phyloP scores from a whole-genome alignment of 2,329 filamentous ascomycete genomes.

The Neonectria ditissima region DNA sequence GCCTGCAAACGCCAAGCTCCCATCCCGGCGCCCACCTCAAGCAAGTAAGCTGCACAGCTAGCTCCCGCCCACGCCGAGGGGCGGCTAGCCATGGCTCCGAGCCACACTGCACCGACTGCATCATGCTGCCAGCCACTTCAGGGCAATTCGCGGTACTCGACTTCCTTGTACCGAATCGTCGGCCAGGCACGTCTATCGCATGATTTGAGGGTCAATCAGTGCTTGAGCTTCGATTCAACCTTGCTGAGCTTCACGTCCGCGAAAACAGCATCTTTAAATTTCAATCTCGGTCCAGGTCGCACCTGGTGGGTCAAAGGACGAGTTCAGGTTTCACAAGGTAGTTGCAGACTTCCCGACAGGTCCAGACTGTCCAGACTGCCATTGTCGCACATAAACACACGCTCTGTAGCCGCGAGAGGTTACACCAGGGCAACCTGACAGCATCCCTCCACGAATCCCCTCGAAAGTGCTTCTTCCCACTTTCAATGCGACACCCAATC shows the following conservation, averaged over 20 bases:
- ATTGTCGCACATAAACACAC: conserved; percentile 9
- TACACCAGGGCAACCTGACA: conserved; percentile 23
- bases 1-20: neutral
- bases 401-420: conserved; percentile 17
- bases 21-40: conserved; percentile 1
- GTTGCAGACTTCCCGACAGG: conserved; percentile 14
- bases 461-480: conserved; percentile 13
- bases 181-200: conserved; percentile 6
- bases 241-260: neutral
- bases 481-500: conserved; percentile 22
- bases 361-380: conserved; percentile 12
- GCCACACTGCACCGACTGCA: conserved; percentile 8
- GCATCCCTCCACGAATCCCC: conserved; percentile 8
- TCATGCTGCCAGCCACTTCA: conserved; percentile 17
- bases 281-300: neutral
- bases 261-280: neutral
- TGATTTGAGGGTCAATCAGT: neutral
- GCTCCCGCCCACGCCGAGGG: conserved; percentile 8
- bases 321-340: conserved; percentile 4
- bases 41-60: conserved; percentile 8
- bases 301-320: too few relatives aligned
- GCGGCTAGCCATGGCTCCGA: conserved; percentile 3
- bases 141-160: conserved; percentile 10
- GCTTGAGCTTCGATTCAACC: neutral
- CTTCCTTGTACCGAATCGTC: neutral